phyloP scores from a whole-genome alignment of 352 stramenopile species.

The Globisporangium polare region DNA sequence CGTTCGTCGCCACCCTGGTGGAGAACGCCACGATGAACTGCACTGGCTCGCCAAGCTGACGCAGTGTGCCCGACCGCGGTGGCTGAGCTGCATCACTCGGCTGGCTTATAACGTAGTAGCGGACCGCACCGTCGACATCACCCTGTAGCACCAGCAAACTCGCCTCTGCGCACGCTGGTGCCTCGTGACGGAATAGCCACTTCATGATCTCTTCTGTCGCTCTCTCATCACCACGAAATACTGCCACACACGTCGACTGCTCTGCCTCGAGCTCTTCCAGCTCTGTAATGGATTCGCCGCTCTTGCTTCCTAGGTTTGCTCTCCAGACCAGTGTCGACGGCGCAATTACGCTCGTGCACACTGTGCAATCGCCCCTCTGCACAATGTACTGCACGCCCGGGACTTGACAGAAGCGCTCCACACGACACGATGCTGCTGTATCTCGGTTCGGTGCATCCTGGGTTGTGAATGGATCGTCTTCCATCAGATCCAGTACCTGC shows the following conservation, averaged over 20 bases:
- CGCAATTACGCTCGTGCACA: slow-evolving; percentile 49
- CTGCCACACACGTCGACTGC: slow-evolving; percentile 45
- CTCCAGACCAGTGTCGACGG: slow-evolving; percentile 46
- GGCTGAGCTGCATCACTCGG: neutral
- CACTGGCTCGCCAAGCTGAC: slow-evolving; percentile 11
- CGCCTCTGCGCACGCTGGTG: neutral
- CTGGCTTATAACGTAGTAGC: slow-evolving; percentile 22
- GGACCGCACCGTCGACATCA: slow-evolving; percentile 47
- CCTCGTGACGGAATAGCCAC: slow-evolving; percentile 23
- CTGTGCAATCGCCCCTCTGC: slow-evolving; percentile 20
- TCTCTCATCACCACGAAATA: slow-evolving; percentile 15
- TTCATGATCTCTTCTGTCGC: slow-evolving; percentile 17
- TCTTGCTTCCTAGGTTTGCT: neutral
- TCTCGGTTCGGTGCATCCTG: neutral
- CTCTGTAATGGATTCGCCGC: slow-evolving; percentile 16
- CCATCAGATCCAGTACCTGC: slow-evolving; percentile 6
- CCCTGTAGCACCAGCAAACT: slow-evolving; percentile 46
- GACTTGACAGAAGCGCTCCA: slow-evolving; percentile 26
- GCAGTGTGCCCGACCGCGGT: slow-evolving; percentile 4
- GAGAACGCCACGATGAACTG: slow-evolving; percentile 19
- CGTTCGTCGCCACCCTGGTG: neutral
- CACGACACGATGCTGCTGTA: neutral
- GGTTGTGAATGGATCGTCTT: slow-evolving; percentile 3
- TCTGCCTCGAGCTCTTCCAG: slow-evolving; percentile 62
- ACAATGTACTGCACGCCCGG: slow-evolving; percentile 36